Base-by-base conservation (phyloP, 2,329 filamentous ascomycete species). In the Cladosporium austrohemisphaericum region DNA sequence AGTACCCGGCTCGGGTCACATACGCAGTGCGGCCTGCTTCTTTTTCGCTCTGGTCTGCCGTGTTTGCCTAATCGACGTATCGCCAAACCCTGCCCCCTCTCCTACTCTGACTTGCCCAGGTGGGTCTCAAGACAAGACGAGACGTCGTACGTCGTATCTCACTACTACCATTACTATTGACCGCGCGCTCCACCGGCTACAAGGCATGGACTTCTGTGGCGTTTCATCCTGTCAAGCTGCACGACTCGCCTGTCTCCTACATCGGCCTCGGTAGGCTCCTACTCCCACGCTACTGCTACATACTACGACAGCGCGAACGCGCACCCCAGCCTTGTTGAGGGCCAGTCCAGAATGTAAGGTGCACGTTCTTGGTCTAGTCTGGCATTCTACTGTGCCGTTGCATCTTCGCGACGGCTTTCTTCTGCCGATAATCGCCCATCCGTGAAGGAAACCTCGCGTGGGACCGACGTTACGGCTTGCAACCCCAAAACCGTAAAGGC, bases 401-500 rank as follows among this genome's bases (percentile, higher is more conserved):
- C 44, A 47, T 36, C 26, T 47, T 29, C 26, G 25, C 44, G 33
- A 18, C 44, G 33, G 33, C 23, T 13, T 36, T 36, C n/a, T n/a
- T n/a, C 28, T 37, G 25, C 44, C 44, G 18, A 38, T 29, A 29
- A 31, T 29, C 44, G 44, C 33, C 44, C 44, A 47, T 38, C n/a
- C 32, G 22, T 36, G 25, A 37, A 38, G 35, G 33, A 3, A 35
- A 19, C 23, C 44, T 38, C 33, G 44, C 44, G 13, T 47, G 33
- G 32, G 14, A 36, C 33, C 32, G 10, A 16, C 13, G 16, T 36
- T 13, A 16, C 4, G 33, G 44, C 44, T 14, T 47, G 44, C 33
- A 47, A 47, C 43, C 32, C 43, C 36, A 46, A 46, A 46, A 46
- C 44, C 44, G 33, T 47, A 47, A 47, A 47, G 44, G 31, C 44